phyloP scores from a whole-genome alignment of 257 asterid species.

The Plantago elongata region DNA sequence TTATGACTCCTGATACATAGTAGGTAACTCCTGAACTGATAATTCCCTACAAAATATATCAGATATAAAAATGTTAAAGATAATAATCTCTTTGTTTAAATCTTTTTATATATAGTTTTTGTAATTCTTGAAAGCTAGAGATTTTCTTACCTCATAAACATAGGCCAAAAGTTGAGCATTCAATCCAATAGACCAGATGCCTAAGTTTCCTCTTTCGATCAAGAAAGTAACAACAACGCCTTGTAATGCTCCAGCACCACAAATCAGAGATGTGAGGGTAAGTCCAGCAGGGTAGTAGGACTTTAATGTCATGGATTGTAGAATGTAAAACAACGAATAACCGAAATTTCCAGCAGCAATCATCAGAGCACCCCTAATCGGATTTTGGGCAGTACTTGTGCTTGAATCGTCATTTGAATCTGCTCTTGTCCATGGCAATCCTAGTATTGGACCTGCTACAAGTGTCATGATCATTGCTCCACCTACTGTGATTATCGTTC shows the following conservation, averaged over 20 bases:
- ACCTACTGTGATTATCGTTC: constrained; percentile 36
- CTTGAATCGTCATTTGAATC: neutral
- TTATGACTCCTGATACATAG: constrained; percentile 24
- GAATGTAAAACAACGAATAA: constrained; percentile 36
- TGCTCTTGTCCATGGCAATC: constrained; percentile 39
- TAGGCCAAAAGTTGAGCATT: constrained; percentile 31
- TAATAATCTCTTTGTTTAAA: neutral
- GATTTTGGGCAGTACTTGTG: constrained; percentile 20
- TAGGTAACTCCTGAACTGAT: constrained; percentile 15
- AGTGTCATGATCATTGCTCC: constrained; percentile 52
- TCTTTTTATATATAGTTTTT: too few relatives aligned
- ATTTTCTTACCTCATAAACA: constrained; percentile 34
- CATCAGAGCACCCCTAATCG: constrained; percentile 36
- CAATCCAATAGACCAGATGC: constrained; percentile 34
- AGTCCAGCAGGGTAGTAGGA: constrained; percentile 43
- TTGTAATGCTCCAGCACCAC: constrained; percentile 35
- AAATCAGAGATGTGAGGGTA: constrained; percentile 37
- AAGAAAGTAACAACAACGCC: constrained; percentile 29
- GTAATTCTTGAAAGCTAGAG: too few relatives aligned
- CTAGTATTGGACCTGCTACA: constrained; percentile 33
- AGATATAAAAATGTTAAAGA: neutral
- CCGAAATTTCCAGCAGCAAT: constrained; percentile 35
- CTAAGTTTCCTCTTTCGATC: constrained; percentile 26
- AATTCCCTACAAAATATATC: constrained; percentile 33
- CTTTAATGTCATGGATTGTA: constrained; percentile 40